A percentile compares a stretch with the other conserved stretches of the same genome.
Conservation (phyloP, 805 yeast genomes). For the Vanderwaltozyma tropicalis region DNA sequence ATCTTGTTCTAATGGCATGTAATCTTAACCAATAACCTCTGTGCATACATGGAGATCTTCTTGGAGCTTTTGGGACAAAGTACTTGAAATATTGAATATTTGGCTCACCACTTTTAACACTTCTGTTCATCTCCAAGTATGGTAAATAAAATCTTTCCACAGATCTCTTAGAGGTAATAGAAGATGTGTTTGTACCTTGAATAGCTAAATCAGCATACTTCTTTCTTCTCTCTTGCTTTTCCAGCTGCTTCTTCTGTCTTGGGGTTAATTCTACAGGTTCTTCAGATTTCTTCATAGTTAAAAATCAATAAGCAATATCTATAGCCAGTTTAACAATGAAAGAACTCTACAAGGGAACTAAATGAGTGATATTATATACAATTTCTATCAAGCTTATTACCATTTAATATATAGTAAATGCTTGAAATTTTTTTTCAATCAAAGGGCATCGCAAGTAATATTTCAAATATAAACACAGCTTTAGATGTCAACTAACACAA, state of each 20-base stretch:
- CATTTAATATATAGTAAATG: no score
- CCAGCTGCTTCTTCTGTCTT: constrained; percentile 1
- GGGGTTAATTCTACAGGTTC: constrained; percentile 1
- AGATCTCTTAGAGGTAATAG: constrained; percentile 73
- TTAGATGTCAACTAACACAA: no score
- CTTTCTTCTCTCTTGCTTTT: constrained; percentile 38
- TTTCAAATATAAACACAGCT: no score
- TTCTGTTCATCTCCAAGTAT: constrained; percentile 12
- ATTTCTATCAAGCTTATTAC: no score
- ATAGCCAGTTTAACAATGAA: no score
- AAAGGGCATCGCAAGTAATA: no score
- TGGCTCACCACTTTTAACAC: constrained; percentile 12
- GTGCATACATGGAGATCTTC: constrained; percentile 73
- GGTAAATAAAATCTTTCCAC: constrained; percentile 52
- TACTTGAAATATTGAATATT: constrained; percentile 45
- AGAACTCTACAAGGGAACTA: no score
- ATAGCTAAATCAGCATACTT: constrained; percentile 53
- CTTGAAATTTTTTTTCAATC: no score
- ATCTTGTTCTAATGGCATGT: constrained; percentile 50
- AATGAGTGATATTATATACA: no score
- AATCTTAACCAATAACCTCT: constrained; percentile 77
- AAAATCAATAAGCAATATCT: no score
- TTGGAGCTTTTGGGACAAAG: constrained; percentile 47
- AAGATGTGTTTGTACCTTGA: constrained; percentile 79
- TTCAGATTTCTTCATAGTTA: not conserved